These are phyloP conservation scores for Aureobasidium sp. DNA, from an alignment of 2,329 filamentous ascomycete species.

Conservation along the genomic window DNA sequence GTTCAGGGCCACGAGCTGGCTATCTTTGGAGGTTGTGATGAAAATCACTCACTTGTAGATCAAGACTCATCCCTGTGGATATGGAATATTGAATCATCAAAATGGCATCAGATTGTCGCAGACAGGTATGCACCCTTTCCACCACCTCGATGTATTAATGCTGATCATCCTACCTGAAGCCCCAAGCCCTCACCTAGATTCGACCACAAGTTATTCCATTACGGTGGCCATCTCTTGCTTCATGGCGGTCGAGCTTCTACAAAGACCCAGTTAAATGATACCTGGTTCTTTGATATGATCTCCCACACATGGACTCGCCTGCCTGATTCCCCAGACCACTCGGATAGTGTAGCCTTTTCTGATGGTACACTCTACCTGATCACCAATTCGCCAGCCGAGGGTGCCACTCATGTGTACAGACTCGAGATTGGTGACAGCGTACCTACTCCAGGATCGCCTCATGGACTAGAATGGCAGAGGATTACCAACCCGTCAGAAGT, in stretches of 20 bases:
- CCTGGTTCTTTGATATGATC: conserved; percentile 69
- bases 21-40: conserved; percentile 32
- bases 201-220: conserved; percentile 45
- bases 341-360: conserved; percentile 28
- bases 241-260: conserved; percentile 68
- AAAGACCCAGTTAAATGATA: conserved; percentile 54
- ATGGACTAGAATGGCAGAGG: conserved; percentile 28
- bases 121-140: background rate
- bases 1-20: conserved; percentile 31
- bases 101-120: conserved; percentile 5
- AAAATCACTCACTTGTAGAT: conserved; percentile 25
- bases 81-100: conserved; percentile 24
- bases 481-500: conserved; percentile 35
- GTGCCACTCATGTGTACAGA: conserved; percentile 19
- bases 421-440: conserved; percentile 19
- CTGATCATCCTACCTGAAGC: conserved; percentile 15
- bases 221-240: conserved; percentile 60
- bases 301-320: conserved; percentile 58
- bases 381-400: conserved; percentile 22
- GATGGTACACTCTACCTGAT: conserved; percentile 34
- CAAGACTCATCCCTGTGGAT: conserved; percentile 33
- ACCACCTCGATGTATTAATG: background rate
- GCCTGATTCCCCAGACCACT: conserved; percentile 22
- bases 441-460: conserved; percentile 11
- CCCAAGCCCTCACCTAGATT: conserved; percentile 22